Evolutionary conservation across 2,329 filamentous ascomycete species (phyloP), one percentile per base, ranked within the genome.

Genomic region (Stagonosporopsis cucurbitacearum): DNA sequence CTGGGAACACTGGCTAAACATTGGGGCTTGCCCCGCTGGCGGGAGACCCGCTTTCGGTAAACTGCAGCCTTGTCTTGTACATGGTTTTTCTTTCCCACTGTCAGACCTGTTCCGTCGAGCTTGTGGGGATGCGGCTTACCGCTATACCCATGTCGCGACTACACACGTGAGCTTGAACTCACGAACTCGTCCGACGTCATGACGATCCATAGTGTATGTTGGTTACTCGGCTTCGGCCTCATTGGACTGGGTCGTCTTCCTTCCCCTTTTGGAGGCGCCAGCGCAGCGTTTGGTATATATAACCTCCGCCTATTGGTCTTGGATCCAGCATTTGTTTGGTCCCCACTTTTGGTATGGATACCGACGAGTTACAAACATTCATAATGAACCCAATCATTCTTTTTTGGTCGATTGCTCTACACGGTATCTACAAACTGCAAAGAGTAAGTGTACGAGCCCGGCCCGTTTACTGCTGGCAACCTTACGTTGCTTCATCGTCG

Each of bases 81-180:
- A 65, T 66, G 60, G 57, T 55, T 63, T 60, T 53, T 43, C 56
- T 55, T 32, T 64, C 60, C 60, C 54, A 50, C 63, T 67, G 60
- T 69, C 61, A 65, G 59, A 58, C 58, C 47, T 63, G 35, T 59
- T 59, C 49, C 63, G 58, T 64, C 69, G 57, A 60, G 57, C 60
- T 50, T 54, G 50, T 49, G 49, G 22, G 53, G 30, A 54, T 60
- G 60, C 57, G 43, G 40, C 44, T 37, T 58, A 23, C 51, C 53
- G 58, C 51, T 36, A 42, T 41, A 36, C 46, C 54, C 46, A 44
- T 59, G 57, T 47, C 37, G 37, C 59, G 62, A 50, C 50, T 61
- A 41, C 50, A 47, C 56, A 57, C 46, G 48, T 60, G 36, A 41
- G 54, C 62, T 49, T 62, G 37, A 25, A 40, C 32, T 26, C 33